A percentile compares a stretch with the other conserved stretches of the same genome.
phyloP scores from a whole-genome alignment of 306 rosid genomes.

The Morella rubra region DNA sequence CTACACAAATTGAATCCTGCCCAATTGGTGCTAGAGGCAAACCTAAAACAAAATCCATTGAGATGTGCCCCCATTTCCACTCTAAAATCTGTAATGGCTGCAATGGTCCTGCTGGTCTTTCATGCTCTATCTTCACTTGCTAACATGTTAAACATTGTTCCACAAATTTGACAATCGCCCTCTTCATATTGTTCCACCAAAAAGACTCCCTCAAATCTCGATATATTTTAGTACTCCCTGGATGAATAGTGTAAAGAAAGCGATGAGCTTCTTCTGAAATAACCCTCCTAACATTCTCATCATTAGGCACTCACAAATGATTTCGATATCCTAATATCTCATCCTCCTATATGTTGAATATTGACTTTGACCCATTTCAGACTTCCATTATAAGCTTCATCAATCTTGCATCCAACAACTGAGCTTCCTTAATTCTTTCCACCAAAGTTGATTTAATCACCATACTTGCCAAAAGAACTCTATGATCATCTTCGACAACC shows the following conservation, averaged over 20 bases:
- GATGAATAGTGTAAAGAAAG: background rate
- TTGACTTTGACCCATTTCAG: too few species aligned
- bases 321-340: too few species aligned
- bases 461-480: too few species aligned
- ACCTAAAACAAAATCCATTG: background rate
- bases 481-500: too few species aligned
- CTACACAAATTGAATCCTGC: background rate
- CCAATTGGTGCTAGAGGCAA: background rate
- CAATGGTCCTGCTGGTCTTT: background rate
- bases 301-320: background rate
- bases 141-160: background rate
- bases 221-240: background rate
- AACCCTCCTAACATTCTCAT: background rate
- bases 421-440: too few species aligned
- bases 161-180: background rate
- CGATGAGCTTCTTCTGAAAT: background rate
- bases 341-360: too few species aligned
- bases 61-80: background rate
- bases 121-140: background rate
- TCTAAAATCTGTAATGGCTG: background rate
- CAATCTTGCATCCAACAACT: too few species aligned
- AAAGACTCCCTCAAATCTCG: background rate
- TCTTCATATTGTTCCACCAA: background rate
- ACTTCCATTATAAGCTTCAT: too few species aligned
- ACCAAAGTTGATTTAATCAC: background rate